Evolutionary conservation across 306 rosid species (phyloP).

Genomic region (Gastrolobium villosum): DNA sequence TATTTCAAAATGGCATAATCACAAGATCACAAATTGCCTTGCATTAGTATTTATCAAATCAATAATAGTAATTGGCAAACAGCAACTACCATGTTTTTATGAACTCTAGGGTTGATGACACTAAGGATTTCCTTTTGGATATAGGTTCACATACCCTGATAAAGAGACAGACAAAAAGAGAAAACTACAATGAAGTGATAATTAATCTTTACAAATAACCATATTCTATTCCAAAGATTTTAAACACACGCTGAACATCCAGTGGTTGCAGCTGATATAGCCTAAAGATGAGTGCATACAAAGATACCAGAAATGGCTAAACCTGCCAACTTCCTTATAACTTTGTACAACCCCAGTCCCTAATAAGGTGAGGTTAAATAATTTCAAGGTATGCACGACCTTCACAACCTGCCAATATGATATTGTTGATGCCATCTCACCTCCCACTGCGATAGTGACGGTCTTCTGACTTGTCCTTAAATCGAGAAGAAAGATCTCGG

Average conservation of each 20-base stretch:
- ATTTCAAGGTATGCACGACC: slow-evolving; percentile 19
- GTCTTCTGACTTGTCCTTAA: slow-evolving; percentile 56
- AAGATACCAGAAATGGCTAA: slow-evolving; percentile 40
- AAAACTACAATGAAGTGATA: neutral
- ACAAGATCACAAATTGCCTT: too few relatives aligned
- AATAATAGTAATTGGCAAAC: neutral
- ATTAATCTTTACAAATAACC: neutral
- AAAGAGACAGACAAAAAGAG: neutral
- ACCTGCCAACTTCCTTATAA: slow-evolving; percentile 42
- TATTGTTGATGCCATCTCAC: slow-evolving; percentile 43
- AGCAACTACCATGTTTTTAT: neutral
- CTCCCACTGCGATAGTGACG: slow-evolving; percentile 63
- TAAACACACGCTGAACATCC: slow-evolving; percentile 6
- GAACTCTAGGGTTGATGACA: too few relatives aligned
- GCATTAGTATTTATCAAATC: neutral
- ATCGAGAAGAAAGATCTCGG: slow-evolving; percentile 49
- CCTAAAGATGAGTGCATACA: slow-evolving; percentile 15
- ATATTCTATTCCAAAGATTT: slow-evolving; percentile 21
- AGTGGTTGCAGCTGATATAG: neutral
- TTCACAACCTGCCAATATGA: slow-evolving; percentile 34
- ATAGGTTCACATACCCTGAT: neutral
- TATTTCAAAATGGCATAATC: too few relatives aligned
- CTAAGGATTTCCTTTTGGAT: neutral
- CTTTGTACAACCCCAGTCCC: slow-evolving; percentile 49
- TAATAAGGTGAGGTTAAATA: slow-evolving; percentile 28